Conservation (phyloP, 768 basidiomycete genomes). For the Suillus cothurnatus region DNA sequence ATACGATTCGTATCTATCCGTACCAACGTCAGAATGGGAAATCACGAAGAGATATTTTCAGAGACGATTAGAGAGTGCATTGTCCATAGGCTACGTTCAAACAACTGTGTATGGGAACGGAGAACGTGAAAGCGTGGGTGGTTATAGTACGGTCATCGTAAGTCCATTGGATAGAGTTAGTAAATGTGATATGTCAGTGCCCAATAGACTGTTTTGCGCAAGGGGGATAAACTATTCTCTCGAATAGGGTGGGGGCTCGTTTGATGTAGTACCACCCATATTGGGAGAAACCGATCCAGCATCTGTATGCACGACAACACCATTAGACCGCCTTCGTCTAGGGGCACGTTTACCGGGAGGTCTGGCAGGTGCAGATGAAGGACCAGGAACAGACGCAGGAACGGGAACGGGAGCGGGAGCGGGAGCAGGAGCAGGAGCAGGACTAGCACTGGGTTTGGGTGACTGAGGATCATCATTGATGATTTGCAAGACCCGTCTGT, state of each 20-base stretch:
- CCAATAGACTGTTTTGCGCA: background rate
- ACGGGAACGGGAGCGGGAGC: background rate
- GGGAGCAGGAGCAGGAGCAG: background rate
- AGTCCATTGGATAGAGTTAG: conserved; percentile 11
- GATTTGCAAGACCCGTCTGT: conserved; percentile 31
- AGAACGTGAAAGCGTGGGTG: conserved; percentile 10
- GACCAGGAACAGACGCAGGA: background rate
- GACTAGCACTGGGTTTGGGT: conserved; percentile 13
- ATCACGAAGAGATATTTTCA: conserved; percentile 1
- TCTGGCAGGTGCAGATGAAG: conserved; percentile 1
- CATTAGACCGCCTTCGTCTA: conserved; percentile 1
- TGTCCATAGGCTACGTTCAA: conserved; percentile 21
- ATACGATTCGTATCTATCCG: background rate
- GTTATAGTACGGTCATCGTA: conserved; percentile 2
- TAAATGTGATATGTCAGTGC: background rate
- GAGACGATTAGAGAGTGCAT: conserved; percentile 14
- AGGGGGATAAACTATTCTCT: conserved; percentile 4
- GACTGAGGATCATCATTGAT: conserved; percentile 27
- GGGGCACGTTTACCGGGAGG: background rate
- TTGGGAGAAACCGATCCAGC: conserved; percentile 21
- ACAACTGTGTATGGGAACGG: conserved; percentile 10
- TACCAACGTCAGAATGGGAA: background rate
- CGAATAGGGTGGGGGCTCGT: conserved; percentile 28
- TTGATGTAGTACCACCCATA: background rate
- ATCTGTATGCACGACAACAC: conserved; percentile 30